Conservation (phyloP, 257 asterid genomes). For the Solanum pimpinellifolium region DNA sequence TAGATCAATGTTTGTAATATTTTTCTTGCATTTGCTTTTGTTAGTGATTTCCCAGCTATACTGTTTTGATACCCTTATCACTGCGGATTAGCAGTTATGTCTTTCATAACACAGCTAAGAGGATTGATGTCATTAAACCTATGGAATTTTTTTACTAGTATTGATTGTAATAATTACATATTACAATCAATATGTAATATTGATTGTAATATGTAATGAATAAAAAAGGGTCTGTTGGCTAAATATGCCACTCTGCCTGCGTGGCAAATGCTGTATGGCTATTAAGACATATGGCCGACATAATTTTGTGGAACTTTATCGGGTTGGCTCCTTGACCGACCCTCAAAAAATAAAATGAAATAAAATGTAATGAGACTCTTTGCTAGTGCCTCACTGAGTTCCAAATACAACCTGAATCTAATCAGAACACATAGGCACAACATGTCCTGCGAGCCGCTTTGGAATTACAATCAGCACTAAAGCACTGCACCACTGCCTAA, state of each 20-base stretch:
- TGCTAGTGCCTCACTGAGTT: not conserved
- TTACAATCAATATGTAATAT: not conserved
- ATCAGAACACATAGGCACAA: not conserved
- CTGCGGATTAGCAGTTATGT: not conserved
- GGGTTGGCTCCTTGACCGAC: constrained; percentile 63
- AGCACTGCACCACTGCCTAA: not conserved
- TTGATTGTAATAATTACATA: not conserved
- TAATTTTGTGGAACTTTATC: constrained; percentile 36
- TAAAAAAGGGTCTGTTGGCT: constrained; percentile 91
- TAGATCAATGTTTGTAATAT: not conserved
- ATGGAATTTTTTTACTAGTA: not conserved
- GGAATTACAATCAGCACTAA: not conserved
- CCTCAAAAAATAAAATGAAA: constrained; percentile 19
- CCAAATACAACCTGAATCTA: not conserved
- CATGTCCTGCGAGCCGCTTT: not conserved
- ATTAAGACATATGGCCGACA: constrained; percentile 95
- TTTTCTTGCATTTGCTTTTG: not conserved
- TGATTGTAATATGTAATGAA: not conserved
- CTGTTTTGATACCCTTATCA: not conserved
- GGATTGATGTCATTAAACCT: not conserved
- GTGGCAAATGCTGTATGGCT: constrained; percentile 42
- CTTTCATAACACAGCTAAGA: not conserved
- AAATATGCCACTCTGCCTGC: constrained; percentile 19
- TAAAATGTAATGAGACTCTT: not conserved
- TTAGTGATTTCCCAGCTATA: not conserved